Base-by-base conservation (phyloP, 2,329 filamentous ascomycete species). In the Aspergillus intermedius region DNA sequence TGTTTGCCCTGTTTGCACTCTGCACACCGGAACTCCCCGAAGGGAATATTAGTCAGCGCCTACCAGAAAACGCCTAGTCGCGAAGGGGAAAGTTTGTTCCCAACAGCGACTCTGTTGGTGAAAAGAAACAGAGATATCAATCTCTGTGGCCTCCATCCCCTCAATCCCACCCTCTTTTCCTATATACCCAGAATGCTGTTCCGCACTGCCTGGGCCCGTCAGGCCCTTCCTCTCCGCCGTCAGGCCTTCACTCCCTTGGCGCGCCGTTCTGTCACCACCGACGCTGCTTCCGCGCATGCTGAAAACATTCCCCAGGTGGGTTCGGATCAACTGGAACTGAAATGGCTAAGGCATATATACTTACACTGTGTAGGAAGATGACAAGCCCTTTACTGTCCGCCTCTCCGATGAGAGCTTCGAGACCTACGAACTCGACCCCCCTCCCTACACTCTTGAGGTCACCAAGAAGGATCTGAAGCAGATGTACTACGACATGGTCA, bases 381-480 rank as follows among this genome's bases (percentile, higher is more conserved):
- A 96, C 67, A 87, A 95, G 80, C 83, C 84, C 58, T 97, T 98
- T 78, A 82, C 86, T 66, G 83, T 98, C 70, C 86, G 83, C 67
- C 86, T 98, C 71, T 95, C 89, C 71, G 89, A 96, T 72, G 91
- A 97, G 86, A 91, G 88, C 78, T 98, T 97, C 78, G 93, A 98
- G 82, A 96, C 93, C 50, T 98, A 97, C 77, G 90, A 96, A 79
- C 83, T 98, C 69, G 93, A 98, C 76, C 91, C 91, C 62, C 93
- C 93, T 58, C 79, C 89, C 50, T 96, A 96, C 80, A 91, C 88
- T 55, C 77, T 98, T 62, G 79, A 94, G 65, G 88, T 90, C 57
- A 97, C 91, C 67, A 98, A 98, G 85, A 90, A 88, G 76, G 88
- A 97, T 78, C 79, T 98, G 71, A 97, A 95, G 84, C 81, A 94